Conservation (phyloP, 2,329 filamentous ascomycete species). For the Fusarium chlamydosporum region DNA sequence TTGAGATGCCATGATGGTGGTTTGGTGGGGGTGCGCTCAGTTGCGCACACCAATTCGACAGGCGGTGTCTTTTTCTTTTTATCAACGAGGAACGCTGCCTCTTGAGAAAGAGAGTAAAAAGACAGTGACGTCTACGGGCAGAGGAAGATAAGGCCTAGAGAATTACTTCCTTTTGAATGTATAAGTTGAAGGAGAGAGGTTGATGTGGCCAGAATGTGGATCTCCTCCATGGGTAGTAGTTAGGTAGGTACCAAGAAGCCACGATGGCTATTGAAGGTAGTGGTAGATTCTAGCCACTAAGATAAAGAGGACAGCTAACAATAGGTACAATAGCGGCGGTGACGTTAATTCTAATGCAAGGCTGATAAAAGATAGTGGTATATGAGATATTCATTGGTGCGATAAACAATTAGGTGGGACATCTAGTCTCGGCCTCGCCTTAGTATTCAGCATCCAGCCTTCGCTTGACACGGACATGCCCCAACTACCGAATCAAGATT, state of each 20-base stretch:
- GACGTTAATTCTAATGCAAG: conserved; percentile 49
- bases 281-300: conserved; percentile 44
- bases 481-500: conserved; percentile 28
- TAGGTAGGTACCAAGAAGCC: conserved; percentile 48
- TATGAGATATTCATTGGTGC: conserved; percentile 34
- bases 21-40: conserved; percentile 48
- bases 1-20: conserved; percentile 54
- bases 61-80: conserved; percentile 26
- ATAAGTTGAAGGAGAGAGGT: conserved; percentile 48
- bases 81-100: conserved; percentile 31
- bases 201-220: conserved; percentile 56
- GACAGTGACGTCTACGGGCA: conserved; percentile 41
- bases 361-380: conserved; percentile 43
- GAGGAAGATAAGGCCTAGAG: conserved; percentile 29
- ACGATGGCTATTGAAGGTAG: conserved; percentile 49
- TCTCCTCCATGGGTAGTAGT: conserved; percentile 43
- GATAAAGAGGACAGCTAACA: conserved; percentile 57
- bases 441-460: conserved; percentile 22
- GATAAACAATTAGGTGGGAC: conserved; percentile 39
- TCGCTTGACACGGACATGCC: conserved; percentile 41
- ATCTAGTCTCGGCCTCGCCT: conserved; percentile 25
- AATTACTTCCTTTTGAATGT: conserved; percentile 31
- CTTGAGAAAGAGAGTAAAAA: conserved; percentile 29
- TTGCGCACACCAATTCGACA: conserved; percentile 41
- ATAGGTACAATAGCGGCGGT: conserved; percentile 40